Conservation (phyloP, 495 filamentous ascomycete genomes). For the Glutinoglossum americanum region DNA sequence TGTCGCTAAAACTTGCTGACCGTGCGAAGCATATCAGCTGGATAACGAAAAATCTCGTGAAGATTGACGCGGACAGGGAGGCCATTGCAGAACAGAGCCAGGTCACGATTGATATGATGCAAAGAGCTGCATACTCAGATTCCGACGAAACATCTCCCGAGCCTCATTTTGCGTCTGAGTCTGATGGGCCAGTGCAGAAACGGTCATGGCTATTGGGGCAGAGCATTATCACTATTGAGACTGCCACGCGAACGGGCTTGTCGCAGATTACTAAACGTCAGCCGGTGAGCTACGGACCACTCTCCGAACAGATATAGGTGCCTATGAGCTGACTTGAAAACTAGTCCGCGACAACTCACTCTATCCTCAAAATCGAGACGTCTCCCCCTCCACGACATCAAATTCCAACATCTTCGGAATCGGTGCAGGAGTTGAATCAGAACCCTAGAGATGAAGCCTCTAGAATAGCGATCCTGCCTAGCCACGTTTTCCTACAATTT, state of each 20-base stretch:
- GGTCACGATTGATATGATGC: slow-evolving; percentile 91
- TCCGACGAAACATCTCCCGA: slow-evolving; percentile 48
- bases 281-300: slow-evolving; percentile 19
- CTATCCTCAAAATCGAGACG: slow-evolving; percentile 50
- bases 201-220: slow-evolving; percentile 75
- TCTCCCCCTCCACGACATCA: slow-evolving; percentile 47
- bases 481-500: slow-evolving; percentile 65
- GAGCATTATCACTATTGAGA: slow-evolving; percentile 72
- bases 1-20: slow-evolving; percentile 65
- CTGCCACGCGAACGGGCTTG: slow-evolving; percentile 47
- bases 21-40: slow-evolving; percentile 66
- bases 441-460: slow-evolving; percentile 19
- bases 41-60: slow-evolving; percentile 76
- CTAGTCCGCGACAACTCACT: slow-evolving; percentile 54
- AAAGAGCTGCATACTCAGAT: slow-evolving; percentile 71
- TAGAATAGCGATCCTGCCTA: slow-evolving; percentile 42
- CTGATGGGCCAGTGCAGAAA: slow-evolving; percentile 44
- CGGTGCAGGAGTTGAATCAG: slow-evolving; percentile 24
- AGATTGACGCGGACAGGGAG: slow-evolving; percentile 45
- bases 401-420: slow-evolving; percentile 17
- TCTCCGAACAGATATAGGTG: background rate
- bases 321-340: background rate
- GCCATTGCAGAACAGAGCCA: slow-evolving; percentile 79
- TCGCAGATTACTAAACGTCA: slow-evolving; percentile 66
- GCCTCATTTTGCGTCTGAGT: slow-evolving; percentile 34